Evolutionary conservation across 495 filamentous ascomycete genomes (phyloP), one percentile per base, ranked within the genome.

Genomic region (Saxophila tyrrhenica): DNA sequence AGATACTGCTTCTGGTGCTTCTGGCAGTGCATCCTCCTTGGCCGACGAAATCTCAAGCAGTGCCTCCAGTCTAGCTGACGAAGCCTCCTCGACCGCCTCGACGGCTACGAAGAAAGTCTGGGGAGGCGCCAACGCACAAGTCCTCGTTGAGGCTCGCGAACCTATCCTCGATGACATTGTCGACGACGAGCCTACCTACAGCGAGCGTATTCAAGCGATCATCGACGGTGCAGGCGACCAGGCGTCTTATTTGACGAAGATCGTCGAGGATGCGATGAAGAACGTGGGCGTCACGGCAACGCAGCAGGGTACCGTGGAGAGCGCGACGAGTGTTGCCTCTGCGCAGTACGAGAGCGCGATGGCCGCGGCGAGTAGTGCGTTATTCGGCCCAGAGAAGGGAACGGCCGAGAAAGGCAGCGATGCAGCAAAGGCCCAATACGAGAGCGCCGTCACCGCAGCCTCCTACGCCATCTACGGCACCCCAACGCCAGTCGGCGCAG

Each of bases 391-490:
- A 2, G 64, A 73, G 41, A 68, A 77, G 56, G 72, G 73, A n/a
- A 61, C 68, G 19, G 69, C 62, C 7, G 77, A 78, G 57, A 75
- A 72, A 21, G 60, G 74, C 10, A 67, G 72, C 8, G 77, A 72
- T 45, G 71, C 73, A 19, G 80, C 74, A n/a, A 70, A 73, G 22
- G 76, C 78, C 15, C 75, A 73, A 54, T 83, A 80, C 61, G 65
- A 71, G 52, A 71, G 75, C 19, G 81, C 81, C 22, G 77, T 85
- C 48, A 72, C 72, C n/a, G 80, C 83, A 41, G 82, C 81, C 3
- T 81, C 83, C 1, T 73, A 75, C 25, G 74, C 77, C 38, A 72
- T 87, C 51, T 85, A 85, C 53, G 79, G 79, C 13, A 75, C 78
- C 8, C 76, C 81, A 22, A 69, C 73, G 9, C 61, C 53, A 15